Evolutionary conservation across 495 filamentous ascomycete species (phyloP).

Genomic region (Penicillium goetzii): DNA sequence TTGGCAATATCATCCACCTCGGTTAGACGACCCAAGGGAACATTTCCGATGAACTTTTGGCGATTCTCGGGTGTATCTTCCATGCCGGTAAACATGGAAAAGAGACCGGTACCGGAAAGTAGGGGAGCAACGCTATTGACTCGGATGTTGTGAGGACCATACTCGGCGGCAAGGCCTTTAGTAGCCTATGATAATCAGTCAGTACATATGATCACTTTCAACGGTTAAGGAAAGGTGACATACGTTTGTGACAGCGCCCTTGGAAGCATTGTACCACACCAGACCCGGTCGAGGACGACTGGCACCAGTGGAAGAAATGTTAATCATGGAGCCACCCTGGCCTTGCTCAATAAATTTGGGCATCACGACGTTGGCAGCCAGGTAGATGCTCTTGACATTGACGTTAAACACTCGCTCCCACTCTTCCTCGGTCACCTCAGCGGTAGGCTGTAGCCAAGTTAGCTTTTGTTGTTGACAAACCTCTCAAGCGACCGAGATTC

Average conservation of each 20-base stretch:
- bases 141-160: slow-evolving; percentile 65
- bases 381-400: slow-evolving; percentile 65
- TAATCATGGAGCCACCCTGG: slow-evolving; percentile 64
- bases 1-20: slow-evolving; percentile 69
- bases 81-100: slow-evolving; percentile 66
- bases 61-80: slow-evolving; percentile 70
- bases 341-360: slow-evolving; percentile 59
- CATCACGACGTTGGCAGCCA: slow-evolving; percentile 55
- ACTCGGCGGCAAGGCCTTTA: slow-evolving; percentile 70
- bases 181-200: slow-evolving; percentile 46
- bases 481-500: neutral
- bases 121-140: slow-evolving; percentile 67
- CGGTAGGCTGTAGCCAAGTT: slow-evolving; percentile 46
- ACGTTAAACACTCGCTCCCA: slow-evolving; percentile 69
- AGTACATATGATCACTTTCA: neutral
- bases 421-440: slow-evolving; percentile 67
- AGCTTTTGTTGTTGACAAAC: neutral
- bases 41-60: slow-evolving; percentile 66
- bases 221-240: slow-evolving; percentile 5
- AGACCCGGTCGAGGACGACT: slow-evolving; percentile 66
- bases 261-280: slow-evolving; percentile 73
- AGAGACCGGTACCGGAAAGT: slow-evolving; percentile 65
- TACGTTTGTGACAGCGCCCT: slow-evolving; percentile 68
- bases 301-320: slow-evolving; percentile 67
- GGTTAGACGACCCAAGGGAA: slow-evolving; percentile 66